phyloP scores from a whole-genome alignment of 1,284 basidiomycete genomes.

The Cutaneotrichosporon curvatum region DNA sequence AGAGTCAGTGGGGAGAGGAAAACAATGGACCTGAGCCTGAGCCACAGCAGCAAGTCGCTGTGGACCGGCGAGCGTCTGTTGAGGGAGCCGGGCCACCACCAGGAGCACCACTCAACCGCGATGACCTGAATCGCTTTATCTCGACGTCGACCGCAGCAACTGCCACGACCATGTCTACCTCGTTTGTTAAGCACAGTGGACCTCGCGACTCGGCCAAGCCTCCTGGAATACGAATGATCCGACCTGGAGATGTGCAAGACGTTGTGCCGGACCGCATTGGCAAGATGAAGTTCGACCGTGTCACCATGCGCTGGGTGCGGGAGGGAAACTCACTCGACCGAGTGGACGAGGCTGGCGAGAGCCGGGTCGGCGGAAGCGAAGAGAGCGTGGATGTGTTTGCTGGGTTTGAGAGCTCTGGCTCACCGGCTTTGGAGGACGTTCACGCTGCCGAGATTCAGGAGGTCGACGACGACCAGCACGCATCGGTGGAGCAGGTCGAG shows the following conservation, averaged over 20 bases:
- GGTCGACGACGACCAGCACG: no score
- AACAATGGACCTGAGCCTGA: background rate
- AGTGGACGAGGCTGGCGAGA: constrained; percentile 38
- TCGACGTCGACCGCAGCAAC: constrained; percentile 54
- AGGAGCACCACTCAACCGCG: constrained; percentile 31
- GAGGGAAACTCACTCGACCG: constrained; percentile 22
- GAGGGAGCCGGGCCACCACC: constrained; percentile 13
- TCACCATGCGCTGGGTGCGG: constrained; percentile 69
- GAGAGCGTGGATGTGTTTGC: constrained; percentile 76
- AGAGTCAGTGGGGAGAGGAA: background rate
- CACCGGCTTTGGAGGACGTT: background rate
- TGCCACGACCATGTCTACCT: constrained; percentile 69
- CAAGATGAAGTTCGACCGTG: constrained; percentile 75
- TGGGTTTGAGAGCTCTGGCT: constrained; percentile 68
- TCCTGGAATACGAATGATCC: constrained; percentile 52
- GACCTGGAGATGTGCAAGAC: constrained; percentile 61
- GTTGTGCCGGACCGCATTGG: constrained; percentile 66
- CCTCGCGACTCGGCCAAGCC: constrained; percentile 44
- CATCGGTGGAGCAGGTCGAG: background rate
- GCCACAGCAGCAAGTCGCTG: background rate
- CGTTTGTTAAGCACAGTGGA: constrained; percentile 75
- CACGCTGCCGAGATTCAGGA: no score
- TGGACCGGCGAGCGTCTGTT: background rate
- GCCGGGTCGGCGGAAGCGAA: constrained; percentile 43
- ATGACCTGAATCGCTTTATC: constrained; percentile 76